Evolutionary conservation across 2,329 filamentous ascomycete species (phyloP).

Genomic region (Cladophialophora yegresii): DNA sequence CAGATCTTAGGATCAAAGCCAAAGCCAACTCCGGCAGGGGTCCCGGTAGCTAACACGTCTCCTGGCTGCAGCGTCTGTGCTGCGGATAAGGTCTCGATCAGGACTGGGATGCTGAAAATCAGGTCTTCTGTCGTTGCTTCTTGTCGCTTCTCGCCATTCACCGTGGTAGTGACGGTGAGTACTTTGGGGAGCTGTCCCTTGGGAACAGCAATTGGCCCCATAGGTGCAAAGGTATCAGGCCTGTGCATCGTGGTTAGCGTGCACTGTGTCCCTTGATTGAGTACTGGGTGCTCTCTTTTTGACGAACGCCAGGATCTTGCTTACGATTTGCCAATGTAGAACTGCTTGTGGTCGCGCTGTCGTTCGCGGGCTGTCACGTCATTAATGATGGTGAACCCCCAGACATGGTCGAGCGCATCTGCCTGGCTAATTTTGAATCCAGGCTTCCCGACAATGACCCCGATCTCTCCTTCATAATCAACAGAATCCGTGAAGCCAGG

Average conservation of each 20-base stretch:
- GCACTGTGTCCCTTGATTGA: not conserved
- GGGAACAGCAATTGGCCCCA: constrained; percentile 58
- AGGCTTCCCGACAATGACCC: constrained; percentile 57
- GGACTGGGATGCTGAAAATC: constrained; percentile 53
- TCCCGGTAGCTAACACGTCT: constrained; percentile 56
- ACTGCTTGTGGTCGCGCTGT: constrained; percentile 62
- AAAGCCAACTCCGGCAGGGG: constrained; percentile 46
- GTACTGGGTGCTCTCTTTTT: too few species aligned
- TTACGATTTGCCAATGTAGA: constrained; percentile 59
- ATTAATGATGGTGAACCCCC: constrained; percentile 61
- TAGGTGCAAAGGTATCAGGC: constrained; percentile 59
- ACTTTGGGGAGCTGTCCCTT: constrained; percentile 48
- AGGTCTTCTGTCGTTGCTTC: constrained; percentile 53
- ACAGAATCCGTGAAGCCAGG: constrained; percentile 52
- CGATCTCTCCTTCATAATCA: constrained; percentile 61
- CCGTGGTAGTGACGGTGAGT: constrained; percentile 48
- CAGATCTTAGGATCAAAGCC: constrained; percentile 48
- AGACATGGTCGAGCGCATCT: constrained; percentile 55
- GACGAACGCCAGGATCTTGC: not conserved
- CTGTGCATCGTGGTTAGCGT: constrained; percentile 1
- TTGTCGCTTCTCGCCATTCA: constrained; percentile 57
- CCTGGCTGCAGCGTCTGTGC: constrained; percentile 56
- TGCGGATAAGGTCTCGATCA: constrained; percentile 53
- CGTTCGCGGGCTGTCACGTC: constrained; percentile 58
- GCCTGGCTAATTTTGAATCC: constrained; percentile 49